Base-by-base conservation (phyloP, 1,139 yeast species). In the Hyphopichia pseudoburtonii region DNA sequence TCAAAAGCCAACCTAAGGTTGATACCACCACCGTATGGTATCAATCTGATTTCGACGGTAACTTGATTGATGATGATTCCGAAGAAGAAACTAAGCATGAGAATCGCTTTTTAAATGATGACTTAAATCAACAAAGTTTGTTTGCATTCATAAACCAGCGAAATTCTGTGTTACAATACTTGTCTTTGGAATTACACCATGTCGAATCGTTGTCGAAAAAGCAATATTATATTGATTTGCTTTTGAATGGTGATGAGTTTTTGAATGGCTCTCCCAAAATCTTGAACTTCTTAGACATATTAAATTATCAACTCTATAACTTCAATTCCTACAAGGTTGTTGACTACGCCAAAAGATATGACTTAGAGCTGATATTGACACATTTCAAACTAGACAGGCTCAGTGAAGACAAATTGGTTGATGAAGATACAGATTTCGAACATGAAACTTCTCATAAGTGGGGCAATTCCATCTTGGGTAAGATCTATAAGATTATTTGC, bases 131-230 rank as follows among this genome's bases (percentile, higher is more conserved):
- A 33, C 73, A 78, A 24, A 70, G 95, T 0, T 66, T 87, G 37
- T 64, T 80, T 31, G 68, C 81, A 1, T 85, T 86, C 48, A 71
- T 84, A 40, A 72, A 67, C 31, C 83, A 80, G 46, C 73, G 95
- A 52, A 75, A 80, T 32, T 65, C 73, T 19, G 63, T 84, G 6
- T 63, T 87, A 24, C 86, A 84, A 45, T 80, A 81, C 48, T 61
- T 87, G 38, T 77, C 92, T n/a, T 61, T 84, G 40, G 94, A 87
- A 46, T 67, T 88, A 23, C 89, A 85, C 51, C 73, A 73, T 39
- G 68, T 80, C n/a, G 78, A 80, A 1, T 75, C 87, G 0, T 59
- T 75, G 2, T 70, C 85, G 1, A 70, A 81, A 43, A 75, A 78
- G 19, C 68, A 73, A 17, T 65, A 70, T 18, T 84, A 84, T 46